Evolutionary conservation across 805 yeast species (phyloP).

Genomic region (Lachancea nothofagi): DNA sequence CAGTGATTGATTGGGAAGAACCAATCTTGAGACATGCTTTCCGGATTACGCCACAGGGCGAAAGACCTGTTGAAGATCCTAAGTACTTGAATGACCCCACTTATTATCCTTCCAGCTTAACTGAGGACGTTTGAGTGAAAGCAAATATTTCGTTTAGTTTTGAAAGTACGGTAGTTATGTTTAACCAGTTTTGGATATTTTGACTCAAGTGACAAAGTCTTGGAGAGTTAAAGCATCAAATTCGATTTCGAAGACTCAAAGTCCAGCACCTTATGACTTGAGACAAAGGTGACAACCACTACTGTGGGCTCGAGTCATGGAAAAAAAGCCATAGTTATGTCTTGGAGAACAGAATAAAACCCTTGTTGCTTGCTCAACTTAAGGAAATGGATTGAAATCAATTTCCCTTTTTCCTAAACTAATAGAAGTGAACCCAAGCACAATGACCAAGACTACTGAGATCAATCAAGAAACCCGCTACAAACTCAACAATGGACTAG

Average conservation of each 20-base stretch:
- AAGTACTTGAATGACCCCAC: slow-evolving; percentile 31
- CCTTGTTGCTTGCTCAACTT: no score
- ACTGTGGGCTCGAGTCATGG: no score
- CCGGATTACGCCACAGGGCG: slow-evolving; percentile 69
- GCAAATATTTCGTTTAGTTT: not conserved
- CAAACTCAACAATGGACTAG: slow-evolving; percentile 48
- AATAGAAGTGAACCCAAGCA: slow-evolving; percentile 64
- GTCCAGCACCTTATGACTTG: no score
- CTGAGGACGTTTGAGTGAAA: not conserved
- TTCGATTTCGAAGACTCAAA: no score
- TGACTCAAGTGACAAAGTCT: no score
- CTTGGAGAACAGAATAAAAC: no score
- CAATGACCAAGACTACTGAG: slow-evolving; percentile 44
- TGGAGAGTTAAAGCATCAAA: no score
- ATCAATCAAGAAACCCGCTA: slow-evolving; percentile 47
- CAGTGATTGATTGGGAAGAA: slow-evolving; percentile 65
- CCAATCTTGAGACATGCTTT: slow-evolving; percentile 66
- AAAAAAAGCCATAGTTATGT: no score
- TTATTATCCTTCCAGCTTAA: slow-evolving; percentile 15
- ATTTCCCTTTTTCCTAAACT: slow-evolving; percentile 71
- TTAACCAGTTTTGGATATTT: no score
- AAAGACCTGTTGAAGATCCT: slow-evolving; percentile 55
- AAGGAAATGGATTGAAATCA: no score
- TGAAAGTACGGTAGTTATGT: slow-evolving; percentile 41
- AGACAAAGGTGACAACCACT: no score